These are phyloP conservation scores for Chaetomium olivaceum DNA, from an alignment of 2,329 filamentous ascomycete genomes.

Conservation along the genomic window DNA sequence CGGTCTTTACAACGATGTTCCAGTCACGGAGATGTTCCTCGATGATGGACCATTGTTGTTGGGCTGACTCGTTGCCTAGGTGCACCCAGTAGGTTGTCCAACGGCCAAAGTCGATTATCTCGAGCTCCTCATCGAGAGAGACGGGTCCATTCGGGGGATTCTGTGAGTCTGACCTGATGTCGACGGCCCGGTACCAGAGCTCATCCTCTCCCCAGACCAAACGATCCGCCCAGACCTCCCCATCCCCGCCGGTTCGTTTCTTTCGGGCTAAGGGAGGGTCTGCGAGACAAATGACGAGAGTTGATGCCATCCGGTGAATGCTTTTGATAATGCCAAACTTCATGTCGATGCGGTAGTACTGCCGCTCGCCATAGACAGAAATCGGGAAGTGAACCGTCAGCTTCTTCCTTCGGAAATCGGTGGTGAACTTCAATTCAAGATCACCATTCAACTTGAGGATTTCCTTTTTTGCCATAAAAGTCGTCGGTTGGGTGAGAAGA, in stretches of 20 bases:
- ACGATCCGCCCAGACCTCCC: constrained; percentile 39
- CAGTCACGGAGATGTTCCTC: constrained; percentile 65
- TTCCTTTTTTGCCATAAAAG: constrained; percentile 28
- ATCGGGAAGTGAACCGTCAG: constrained; percentile 39
- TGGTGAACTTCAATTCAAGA: constrained; percentile 36
- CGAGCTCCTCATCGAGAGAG: constrained; percentile 42
- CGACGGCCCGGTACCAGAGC: constrained; percentile 52
- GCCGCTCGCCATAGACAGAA: constrained; percentile 12
- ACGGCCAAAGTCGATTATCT: constrained; percentile 54
- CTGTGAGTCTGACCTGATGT: constrained; percentile 44
- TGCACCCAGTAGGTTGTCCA: constrained; percentile 59
- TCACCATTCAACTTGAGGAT: constrained; percentile 7
- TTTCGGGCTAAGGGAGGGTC: constrained; percentile 52
- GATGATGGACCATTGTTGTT: constrained; percentile 45
- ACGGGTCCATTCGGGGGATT: constrained; percentile 41
- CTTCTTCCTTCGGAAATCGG: constrained; percentile 36
- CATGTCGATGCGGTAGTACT: constrained; percentile 46
- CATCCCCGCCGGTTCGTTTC: constrained; percentile 38
- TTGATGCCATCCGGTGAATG: constrained; percentile 45
- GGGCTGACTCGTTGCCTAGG: constrained; percentile 38
- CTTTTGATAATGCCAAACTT: constrained; percentile 49
- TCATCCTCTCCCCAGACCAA: constrained; percentile 45
- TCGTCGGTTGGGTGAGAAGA: constrained; percentile 25
- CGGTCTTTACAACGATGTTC: constrained; percentile 58
- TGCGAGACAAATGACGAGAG: constrained; percentile 50